Conservation (phyloP, 2,329 filamentous ascomycete species). For the Talaromyces sp. region DNA sequence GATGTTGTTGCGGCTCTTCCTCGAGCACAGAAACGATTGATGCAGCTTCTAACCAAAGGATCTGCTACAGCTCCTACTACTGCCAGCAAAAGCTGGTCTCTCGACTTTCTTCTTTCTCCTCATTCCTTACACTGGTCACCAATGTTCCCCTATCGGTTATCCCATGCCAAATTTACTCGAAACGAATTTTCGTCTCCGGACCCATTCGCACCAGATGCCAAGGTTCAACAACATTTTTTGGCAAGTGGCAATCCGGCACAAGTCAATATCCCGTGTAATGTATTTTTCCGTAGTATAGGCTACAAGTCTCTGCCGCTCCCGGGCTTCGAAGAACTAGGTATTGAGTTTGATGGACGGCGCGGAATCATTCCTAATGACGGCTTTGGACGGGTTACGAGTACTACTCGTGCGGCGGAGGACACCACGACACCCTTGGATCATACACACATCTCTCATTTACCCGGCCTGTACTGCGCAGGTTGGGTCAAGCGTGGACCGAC, state of each 20-base stretch:
- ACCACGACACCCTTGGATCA: slow-evolving; percentile 29
- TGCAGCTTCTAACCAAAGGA: slow-evolving; percentile 78
- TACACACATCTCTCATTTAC: slow-evolving; percentile 52
- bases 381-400: slow-evolving; percentile 65
- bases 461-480: slow-evolving; percentile 85
- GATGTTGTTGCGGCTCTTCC: slow-evolving; percentile 66
- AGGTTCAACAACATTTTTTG: slow-evolving; percentile 46
- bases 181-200: slow-evolving; percentile 53
- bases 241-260: slow-evolving; percentile 50
- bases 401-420: slow-evolving; percentile 27
- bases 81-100: slow-evolving; percentile 70
- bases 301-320: slow-evolving; percentile 79
- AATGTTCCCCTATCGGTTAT: slow-evolving; percentile 52
- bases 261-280: slow-evolving; percentile 59
- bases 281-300: slow-evolving; percentile 91
- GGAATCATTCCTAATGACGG: slow-evolving; percentile 84
- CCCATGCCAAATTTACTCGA: slow-evolving; percentile 64
- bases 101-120: slow-evolving; percentile 84
- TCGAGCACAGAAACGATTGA: slow-evolving; percentile 71
- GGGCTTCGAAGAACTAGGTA: slow-evolving; percentile 69
- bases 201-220: slow-evolving; percentile 52
- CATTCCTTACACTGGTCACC: slow-evolving; percentile 60
- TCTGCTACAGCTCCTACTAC: slow-evolving; percentile 53
- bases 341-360: slow-evolving; percentile 71
- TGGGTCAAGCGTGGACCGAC: slow-evolving; percentile 97